These are phyloP conservation scores for Thalia dealbata DNA, from an alignment of 176 grass and related monocot genomes.

Conservation along the genomic window DNA sequence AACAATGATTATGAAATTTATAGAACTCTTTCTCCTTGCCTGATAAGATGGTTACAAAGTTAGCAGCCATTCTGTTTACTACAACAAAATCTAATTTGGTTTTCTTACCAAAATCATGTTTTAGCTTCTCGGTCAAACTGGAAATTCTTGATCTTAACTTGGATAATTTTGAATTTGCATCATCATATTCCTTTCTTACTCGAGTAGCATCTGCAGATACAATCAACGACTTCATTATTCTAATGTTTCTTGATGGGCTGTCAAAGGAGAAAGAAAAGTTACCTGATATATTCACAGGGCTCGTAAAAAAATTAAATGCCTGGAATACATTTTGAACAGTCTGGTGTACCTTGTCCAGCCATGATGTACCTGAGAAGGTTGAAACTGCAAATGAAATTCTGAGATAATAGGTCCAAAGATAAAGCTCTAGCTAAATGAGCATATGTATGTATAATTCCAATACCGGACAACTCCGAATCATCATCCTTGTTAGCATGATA, in stretches of 20 bases:
- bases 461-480: slow-evolving; percentile 53
- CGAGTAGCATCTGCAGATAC: slow-evolving; percentile 54
- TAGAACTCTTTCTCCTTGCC: slow-evolving; percentile 95
- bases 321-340: slow-evolving; percentile 69
- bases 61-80: background rate
- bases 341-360: slow-evolving; percentile 84
- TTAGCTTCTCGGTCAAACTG: slow-evolving; percentile 61
- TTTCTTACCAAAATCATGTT: slow-evolving; percentile 77
- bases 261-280: slow-evolving; percentile 8
- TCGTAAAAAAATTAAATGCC: slow-evolving; percentile 81
- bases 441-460: background rate
- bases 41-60: slow-evolving; percentile 28
- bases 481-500: slow-evolving; percentile 58
- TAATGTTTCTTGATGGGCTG: background rate
- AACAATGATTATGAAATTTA: slow-evolving; percentile 81
- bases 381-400: slow-evolving; percentile 27
- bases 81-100: background rate
- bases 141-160: slow-evolving; percentile 86
- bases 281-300: slow-evolving; percentile 91
- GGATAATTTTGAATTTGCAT: slow-evolving; percentile 78
- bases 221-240: slow-evolving; percentile 13
- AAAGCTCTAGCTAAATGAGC: background rate
- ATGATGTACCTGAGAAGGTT: slow-evolving; percentile 45
- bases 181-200: slow-evolving; percentile 82
- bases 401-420: background rate